Conservation (phyloP, 352 stramenopile species). For the Pythium dissotocum region DNA sequence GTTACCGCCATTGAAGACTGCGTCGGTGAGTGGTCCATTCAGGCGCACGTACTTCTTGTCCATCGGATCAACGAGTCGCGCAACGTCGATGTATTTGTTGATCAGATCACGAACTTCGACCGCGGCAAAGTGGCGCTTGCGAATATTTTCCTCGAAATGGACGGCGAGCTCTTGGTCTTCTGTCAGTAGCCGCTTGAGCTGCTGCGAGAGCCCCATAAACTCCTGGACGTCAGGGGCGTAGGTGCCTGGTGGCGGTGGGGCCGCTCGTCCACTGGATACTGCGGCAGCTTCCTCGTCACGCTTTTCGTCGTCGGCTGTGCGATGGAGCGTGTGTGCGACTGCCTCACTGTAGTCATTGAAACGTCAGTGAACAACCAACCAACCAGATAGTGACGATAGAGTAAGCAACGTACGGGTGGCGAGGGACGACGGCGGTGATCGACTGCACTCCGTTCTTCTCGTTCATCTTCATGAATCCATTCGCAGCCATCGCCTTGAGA, state of each 20-base stretch:
- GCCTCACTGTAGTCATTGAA: constrained; percentile 42
- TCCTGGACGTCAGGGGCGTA: constrained; percentile 70
- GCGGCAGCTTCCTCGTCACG: constrained; percentile 43
- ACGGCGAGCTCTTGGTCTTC: constrained; percentile 29
- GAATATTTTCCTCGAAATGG: constrained; percentile 24
- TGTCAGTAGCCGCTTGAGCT: constrained; percentile 56
- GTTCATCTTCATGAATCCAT: constrained; percentile 51
- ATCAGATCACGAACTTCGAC: constrained; percentile 63
- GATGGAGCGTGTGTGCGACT: constrained; percentile 49
- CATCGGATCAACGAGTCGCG: constrained; percentile 48
- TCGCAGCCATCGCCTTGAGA: constrained; percentile 56
- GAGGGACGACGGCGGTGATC: constrained; percentile 60
- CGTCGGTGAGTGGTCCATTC: constrained; percentile 66
- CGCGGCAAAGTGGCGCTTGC: constrained; percentile 54
- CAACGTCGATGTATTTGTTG: constrained; percentile 56
- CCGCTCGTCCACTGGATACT: constrained; percentile 35
- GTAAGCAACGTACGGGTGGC: constrained; percentile 60
- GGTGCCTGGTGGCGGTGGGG: constrained; percentile 57
- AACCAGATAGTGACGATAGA: neutral
- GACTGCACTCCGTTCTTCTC: constrained; percentile 83
- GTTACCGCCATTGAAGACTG: constrained; percentile 58
- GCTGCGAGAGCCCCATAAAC: constrained; percentile 53
- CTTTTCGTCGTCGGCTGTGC: constrained; percentile 55
- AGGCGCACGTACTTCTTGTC: constrained; percentile 76
- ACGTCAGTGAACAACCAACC: neutral